Evolutionary conservation across 2,329 filamentous ascomycete species (phyloP), one percentile per base, ranked within the genome.

Genomic region (Fusarium marasasianum): DNA sequence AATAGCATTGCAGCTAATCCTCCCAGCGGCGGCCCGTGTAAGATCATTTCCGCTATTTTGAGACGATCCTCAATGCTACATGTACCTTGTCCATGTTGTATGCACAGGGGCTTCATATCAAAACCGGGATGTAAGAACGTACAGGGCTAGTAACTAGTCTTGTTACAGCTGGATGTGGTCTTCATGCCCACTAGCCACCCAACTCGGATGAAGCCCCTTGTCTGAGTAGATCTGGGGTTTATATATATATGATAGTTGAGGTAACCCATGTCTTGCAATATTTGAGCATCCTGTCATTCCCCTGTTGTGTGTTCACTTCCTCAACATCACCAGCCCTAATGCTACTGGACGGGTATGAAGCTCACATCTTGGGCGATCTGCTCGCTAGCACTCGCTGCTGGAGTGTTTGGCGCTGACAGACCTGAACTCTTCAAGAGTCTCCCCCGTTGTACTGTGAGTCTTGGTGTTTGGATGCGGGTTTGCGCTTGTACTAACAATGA

Each of bases 331-430:
- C 51, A 63, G 68, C 56, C 56, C 62, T 71, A 53, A 75, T 74
- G 71, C 68, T 40, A 74, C 47, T 69, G 60, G 43, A 69, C 45
- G 72, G 72, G 68, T 63, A 74, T 74, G 72, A 75, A 60, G 68
- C 53, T 74, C 50, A 60, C 63, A 53, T 69, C 47, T 69, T 72
- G 72, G 72, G 72, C 72, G 53, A 47, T 72, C 45, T 72, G 68
- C 57, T 72, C 63, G 44, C 17, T 68, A 51, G 63, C 66, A 50
- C 60, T 75, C 53, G 45, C 65, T 57, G 55, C 59, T 75, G 50
- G 68, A 62, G 72, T 65, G 14, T 56, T 66, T 45, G 69, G 72
- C 40, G 63, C 43, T 56, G 57, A 40, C 31, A 67, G 55, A 29
- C 41, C 59, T 69, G 63, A 72, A 33, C 53, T 72, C n/a, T 69